Base-by-base conservation (phyloP, 1,139 yeast genomes). In the Magnusiomyces fungicola region DNA sequence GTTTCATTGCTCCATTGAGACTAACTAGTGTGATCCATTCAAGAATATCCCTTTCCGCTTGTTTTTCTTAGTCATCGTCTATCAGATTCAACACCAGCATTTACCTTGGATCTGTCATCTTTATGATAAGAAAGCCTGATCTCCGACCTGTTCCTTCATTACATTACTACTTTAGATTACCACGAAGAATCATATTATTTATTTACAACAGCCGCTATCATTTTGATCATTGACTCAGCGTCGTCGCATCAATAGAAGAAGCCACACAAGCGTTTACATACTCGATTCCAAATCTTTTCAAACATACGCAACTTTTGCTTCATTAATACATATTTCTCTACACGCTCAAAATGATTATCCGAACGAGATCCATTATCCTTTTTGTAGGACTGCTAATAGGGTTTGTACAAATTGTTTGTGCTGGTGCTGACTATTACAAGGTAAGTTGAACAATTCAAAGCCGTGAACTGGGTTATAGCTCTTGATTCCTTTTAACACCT, bases 401-500 rank as follows among this genome's bases (percentile, higher is more conserved):
- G n/a, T 47, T 54, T 10, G 21, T 48, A 12, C 53, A 52, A 23
- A 33, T 43, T 2, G 57, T 54, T 16, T 41, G 48, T 2, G 64
- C 61, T 14, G 63, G 57, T 1, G 58, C 53, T 16, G 64, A 61
- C 42, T 62, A 57, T 44, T 61, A 61, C 48, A 54, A 51, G 22
- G 38, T 34, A 59, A 50, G 19, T 3, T 36, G 45, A 7, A 37
- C 40, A 6, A 33, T 41, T 21, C 24, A 51, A 42, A 42, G 48
- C 23, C 32, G 40, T 23, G 7, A 50, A 23, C 37, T 41, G n/a
- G 53, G 49, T 14, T 50, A 30, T 25, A 54, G 55, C 47, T 53
- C 48, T 33, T 10, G n/a, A 10, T 43, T 14, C 16, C 21, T 21
- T 10, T 21, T 10, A 9, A 19, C 14, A 21, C n/a, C n/a, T n/a